phyloP scores from a whole-genome alignment of 108 stramenopile genomes.

The Discostella pseudostelligera region DNA sequence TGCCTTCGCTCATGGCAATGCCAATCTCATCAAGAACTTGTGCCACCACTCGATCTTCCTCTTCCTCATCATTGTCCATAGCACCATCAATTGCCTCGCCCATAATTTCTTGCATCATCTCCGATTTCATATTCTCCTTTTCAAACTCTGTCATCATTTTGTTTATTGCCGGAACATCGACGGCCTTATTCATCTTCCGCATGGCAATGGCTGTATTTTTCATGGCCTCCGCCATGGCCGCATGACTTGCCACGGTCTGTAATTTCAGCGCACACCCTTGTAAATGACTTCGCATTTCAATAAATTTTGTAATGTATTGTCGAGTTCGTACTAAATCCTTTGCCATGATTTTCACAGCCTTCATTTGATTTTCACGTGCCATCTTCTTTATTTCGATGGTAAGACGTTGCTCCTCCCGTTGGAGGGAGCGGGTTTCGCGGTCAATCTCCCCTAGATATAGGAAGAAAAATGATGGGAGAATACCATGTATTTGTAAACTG shows the following conservation, averaged over 20 bases:
- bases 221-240: conserved; percentile 97
- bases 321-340: conserved; percentile 94
- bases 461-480: too few relatives aligned
- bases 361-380: conserved; percentile 93
- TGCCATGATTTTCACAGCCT: conserved; percentile 93
- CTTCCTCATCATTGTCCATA: conserved; percentile 89
- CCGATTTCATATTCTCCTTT: conserved; percentile 91
- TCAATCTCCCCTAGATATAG: conserved; percentile 62
- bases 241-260: conserved; percentile 92
- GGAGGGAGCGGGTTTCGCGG: conserved; percentile 83
- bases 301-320: conserved; percentile 92
- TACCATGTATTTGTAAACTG: too few relatives aligned
- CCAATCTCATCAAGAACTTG: conserved; percentile 93
- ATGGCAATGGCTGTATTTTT: conserved; percentile 85
- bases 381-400: conserved; percentile 95
- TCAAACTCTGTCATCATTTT: conserved; percentile 98
- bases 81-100: conserved; percentile 95
- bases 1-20: conserved; percentile 70
- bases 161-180: conserved; percentile 88
- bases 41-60: conserved; percentile 86
- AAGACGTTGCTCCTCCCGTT: conserved; percentile 91
- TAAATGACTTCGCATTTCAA: conserved; percentile 95
- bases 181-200: conserved; percentile 93
- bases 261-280: conserved; percentile 92
- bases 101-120: conserved; percentile 97